Conservation (phyloP, 768 basidiomycete species). For the Boletus bicolor region DNA sequence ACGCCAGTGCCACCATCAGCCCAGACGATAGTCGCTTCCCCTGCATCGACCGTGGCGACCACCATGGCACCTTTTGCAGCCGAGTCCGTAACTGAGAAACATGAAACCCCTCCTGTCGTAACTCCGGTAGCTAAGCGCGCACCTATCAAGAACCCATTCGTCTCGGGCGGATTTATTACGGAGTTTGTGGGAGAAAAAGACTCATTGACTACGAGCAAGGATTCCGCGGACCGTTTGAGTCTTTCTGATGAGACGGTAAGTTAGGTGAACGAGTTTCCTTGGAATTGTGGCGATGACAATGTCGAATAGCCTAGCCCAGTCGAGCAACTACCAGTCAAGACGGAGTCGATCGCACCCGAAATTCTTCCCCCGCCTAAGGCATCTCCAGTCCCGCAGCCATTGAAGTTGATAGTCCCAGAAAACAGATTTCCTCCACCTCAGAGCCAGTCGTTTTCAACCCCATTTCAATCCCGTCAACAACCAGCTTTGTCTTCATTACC, state of each 20-base stretch:
- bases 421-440: constrained; percentile 2
- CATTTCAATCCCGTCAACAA: constrained; percentile 12
- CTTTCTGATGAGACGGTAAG: constrained; percentile 18
- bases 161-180: constrained; percentile 49
- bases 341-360: constrained; percentile 15
- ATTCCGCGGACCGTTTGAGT: constrained; percentile 16
- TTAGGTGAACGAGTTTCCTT: background rate
- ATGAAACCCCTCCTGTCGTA: constrained; percentile 1
- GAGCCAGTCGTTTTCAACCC: constrained; percentile 10
- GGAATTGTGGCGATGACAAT: background rate
- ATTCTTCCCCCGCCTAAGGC: constrained; percentile 11
- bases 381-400: constrained; percentile 9
- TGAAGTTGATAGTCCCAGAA: constrained; percentile 14
- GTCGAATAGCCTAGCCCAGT: constrained; percentile 13
- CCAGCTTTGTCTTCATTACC: constrained; percentile 14
- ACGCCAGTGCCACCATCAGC: constrained; percentile 13
- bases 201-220: constrained; percentile 21
- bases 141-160: constrained; percentile 41
- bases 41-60: constrained; percentile 15
- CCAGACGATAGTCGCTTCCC: constrained; percentile 18
- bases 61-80: constrained; percentile 3
- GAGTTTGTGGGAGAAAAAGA: constrained; percentile 38
- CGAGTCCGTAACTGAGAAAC: constrained; percentile 13
- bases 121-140: constrained; percentile 15
- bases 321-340: constrained; percentile 19